Base-by-base conservation (phyloP, 306 rosid species). In the Mimosa bimucronata region DNA sequence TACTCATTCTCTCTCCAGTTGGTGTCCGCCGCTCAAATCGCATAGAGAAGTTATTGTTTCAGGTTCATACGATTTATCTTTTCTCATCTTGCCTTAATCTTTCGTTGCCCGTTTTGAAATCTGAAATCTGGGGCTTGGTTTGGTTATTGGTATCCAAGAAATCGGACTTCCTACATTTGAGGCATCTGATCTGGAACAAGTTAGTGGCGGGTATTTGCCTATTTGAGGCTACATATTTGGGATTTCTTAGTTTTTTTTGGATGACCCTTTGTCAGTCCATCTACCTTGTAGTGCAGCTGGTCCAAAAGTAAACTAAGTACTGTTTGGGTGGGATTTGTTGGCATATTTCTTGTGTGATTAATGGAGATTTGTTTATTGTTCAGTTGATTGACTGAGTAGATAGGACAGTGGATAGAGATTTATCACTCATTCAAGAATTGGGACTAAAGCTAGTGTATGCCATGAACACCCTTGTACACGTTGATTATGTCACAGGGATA, bases 361-460 rank as follows among this genome's bases (percentile, higher is more conserved):
- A 81, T 70, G 61, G 66, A 38, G 7, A 0, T 4, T 48, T 48
- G 13, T 44, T 2, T 41, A n/a, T n/a, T n/a, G 19, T 87, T 79
- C 86, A 96, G 98, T 82, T 96, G 98, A 96, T 96, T 82, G 99
- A 96, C 73, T 98, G 98, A 19, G 98, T 96, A 15, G 99, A 96
- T 86, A 91, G 38, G 79, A 91, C 93, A 30, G 97, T 91, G 82
- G 97, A 96, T 50, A 91, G 98, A 85, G 99, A 96, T 86, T 83
- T 93, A 61, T 83, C 82, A n/a, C 88, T 96, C 34, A 82, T 96
- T 62, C 65, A 85, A 69, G 93, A 96, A 75, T 52, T 91, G 73
- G 98, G 98, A 3, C 58, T 96, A 84, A 89, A 86, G 82, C 90
- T 93, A 55, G 83, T 93, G 26, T 93, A 88, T 69, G 99, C 97